Percentiles rank a stretch among this genome's conserved stretches.
Evolutionary conservation across 164 flowering plant species (phyloP).

Genomic region (Liquidambar formosana): DNA sequence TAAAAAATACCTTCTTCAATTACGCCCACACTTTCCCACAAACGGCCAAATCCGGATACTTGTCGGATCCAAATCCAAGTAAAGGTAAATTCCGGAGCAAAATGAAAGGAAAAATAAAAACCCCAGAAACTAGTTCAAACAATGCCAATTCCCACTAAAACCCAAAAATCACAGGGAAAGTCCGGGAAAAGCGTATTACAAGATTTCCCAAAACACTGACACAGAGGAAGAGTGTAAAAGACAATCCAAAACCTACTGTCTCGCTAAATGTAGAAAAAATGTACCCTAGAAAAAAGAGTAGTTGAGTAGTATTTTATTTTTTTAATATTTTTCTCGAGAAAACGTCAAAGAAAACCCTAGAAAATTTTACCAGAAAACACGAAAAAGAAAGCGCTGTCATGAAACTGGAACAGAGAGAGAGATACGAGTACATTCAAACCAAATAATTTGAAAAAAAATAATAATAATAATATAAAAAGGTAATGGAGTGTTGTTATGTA

Average conservation of each 20-base stretch:
- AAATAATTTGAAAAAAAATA: too few species aligned
- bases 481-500: too few species aligned
- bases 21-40: neutral
- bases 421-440: too few species aligned
- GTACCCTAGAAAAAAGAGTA: constrained; percentile 4
- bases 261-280: constrained; percentile 20
- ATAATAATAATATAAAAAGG: too few species aligned
- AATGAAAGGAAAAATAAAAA: constrained; percentile 3
- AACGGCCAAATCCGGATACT: neutral
- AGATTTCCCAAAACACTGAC: constrained; percentile 10
- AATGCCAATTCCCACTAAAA: too few species aligned
- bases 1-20: constrained; percentile 5
- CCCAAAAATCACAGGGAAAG: too few species aligned
- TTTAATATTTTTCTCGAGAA: too few species aligned
- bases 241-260: constrained; percentile 24
- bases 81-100: neutral
- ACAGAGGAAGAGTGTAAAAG: constrained; percentile 3
- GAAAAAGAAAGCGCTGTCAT: too few species aligned
- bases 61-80: constrained; percentile 15
- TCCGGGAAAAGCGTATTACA: neutral
- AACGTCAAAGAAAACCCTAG: too few species aligned
- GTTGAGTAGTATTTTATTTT: neutral
- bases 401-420: too few species aligned
- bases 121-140: neutral
- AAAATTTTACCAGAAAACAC: too few species aligned